Evolutionary conservation across 345 rosid species (phyloP), one percentile per base, ranked within the genome.

Genomic region (Punica granatum): DNA sequence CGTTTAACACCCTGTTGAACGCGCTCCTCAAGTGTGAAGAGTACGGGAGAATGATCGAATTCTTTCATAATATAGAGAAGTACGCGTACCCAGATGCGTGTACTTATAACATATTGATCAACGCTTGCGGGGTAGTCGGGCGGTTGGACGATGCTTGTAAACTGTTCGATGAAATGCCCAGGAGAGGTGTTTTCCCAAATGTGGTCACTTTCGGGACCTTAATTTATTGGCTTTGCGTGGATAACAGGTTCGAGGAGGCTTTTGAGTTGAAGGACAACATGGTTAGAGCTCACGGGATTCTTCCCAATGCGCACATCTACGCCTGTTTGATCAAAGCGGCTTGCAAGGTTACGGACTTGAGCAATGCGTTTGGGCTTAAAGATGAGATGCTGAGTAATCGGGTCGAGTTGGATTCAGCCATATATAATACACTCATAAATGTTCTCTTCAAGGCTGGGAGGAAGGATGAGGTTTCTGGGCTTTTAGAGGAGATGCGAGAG

Each of bases 41-140:
- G n/a, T 77, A 80, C 48, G 83, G 81, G 15, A 72, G 72, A 67
- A 76, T 82, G 85, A 74, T 43, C 33, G 79, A 82, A 1, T n/a
- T 80, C 10, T 68, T 83, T 63, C 62, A 28, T 53, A 42, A 70
- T 61, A 63, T 85, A 74, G 85, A 76, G 67, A 64, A 78, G 65
- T 72, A 48, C 60, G 80, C 68, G 12, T 66, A 63, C 63, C 86
- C 92, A 4, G 94, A 93, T 73, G 79, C 85, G 46, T 90, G 97
- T 63, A 93, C 92, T 53, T 93, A 76, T 71, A 90, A 88, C 67
- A 78, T 90, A 71, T 18, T 87, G 82, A 87, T 92, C 48, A 68
- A 75, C 25, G 84, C 80, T 7, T 75, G 74, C 56, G 69, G 75
- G 28, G 49, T 59, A n/a, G 67, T 64, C 30, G 79, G 88, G 66